Base-by-base conservation (phyloP, 129 eudicot species). In the Centella asiatica region DNA sequence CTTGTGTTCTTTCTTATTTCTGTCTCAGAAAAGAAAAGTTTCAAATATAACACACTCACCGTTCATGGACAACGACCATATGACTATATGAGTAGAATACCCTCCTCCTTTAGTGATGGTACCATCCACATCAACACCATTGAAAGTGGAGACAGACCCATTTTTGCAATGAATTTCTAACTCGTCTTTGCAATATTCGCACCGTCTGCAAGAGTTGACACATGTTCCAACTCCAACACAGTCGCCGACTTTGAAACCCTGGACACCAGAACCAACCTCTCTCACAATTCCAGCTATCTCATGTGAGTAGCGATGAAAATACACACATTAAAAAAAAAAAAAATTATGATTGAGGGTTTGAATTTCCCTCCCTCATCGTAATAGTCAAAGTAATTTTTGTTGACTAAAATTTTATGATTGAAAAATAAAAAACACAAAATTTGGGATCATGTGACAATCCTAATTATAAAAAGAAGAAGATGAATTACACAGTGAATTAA, bases 221-320 rank as follows among this genome's bases (percentile, higher is more conserved):
- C 79, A 92, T 13, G 98, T 92, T 60, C 98, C 98, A 24, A 92
- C 94, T 49, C 98, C 98, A 28, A 92, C 80, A 69, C 77, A 78
- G 29, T 92, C 90, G 10, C 98, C 98, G 0, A 62, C 69, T 72
- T 82, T 92, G 47, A 81, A 82, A 34, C 79, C 78, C 36, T 66
- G 44, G 44, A 90, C 90, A 18, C 69, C 72, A 23, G 94, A 69
- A 26, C 97, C 97, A 58, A 84, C 86, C 66, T 72, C 85, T 60
- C 57, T 84, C 6, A 92, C 98, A 19, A 74, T 67, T 73, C 98
- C 98, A 70, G 78, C 94, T 69, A 92, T 92, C 88, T 92, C 98
- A 22, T 92, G 98, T n/a, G n/a, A n/a, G n/a, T n/a, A n/a, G n/a
- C n/a, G n/a, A n/a, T n/a, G n/a, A n/a, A n/a, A n/a, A n/a, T n/a